Percentiles rank a stretch among this genome's conserved stretches.
These are phyloP conservation scores for Bidens hawaiensis DNA, from an alignment of 140 eudicot genomes.

Conservation along the genomic window DNA sequence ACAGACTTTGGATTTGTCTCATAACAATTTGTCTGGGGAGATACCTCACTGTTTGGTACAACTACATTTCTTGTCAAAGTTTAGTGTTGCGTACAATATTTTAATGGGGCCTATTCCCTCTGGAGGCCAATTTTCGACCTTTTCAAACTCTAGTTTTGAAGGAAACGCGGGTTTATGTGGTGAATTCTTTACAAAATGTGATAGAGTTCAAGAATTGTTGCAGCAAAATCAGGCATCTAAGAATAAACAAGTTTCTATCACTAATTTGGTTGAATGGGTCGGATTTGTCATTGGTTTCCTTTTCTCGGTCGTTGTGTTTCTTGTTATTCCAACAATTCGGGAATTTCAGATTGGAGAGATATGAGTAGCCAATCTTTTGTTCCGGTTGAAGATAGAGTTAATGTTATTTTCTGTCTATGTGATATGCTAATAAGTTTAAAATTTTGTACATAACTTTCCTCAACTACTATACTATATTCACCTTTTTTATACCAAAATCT, in stretches of 20 bases:
- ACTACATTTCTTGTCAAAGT: background rate
- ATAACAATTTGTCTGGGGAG: constrained; percentile 43
- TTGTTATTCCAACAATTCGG: background rate
- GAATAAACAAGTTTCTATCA: background rate
- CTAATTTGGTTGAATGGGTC: constrained; percentile 24
- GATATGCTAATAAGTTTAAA: background rate
- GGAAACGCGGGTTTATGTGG: constrained; percentile 62
- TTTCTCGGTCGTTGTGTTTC: constrained; percentile 1
- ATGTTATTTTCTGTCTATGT: background rate
- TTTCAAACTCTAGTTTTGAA: constrained; percentile 48
- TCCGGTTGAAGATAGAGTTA: background rate
- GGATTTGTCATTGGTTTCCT: constrained; percentile 26
- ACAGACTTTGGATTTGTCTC: constrained; percentile 53
- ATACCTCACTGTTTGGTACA: constrained; percentile 45
- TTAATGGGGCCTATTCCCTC: background rate
- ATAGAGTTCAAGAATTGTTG: constrained; percentile 7
- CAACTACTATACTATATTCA: too few relatives aligned
- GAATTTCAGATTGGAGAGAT: background rate
- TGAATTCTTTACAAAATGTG: constrained; percentile 20
- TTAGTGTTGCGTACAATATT: background rate
- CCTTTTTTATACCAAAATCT: background rate
- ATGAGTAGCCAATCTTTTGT: background rate
- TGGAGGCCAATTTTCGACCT: constrained; percentile 47
- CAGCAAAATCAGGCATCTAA: background rate
- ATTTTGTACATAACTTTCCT: background rate